A percentile compares a stretch with the other conserved stretches of the same genome.
These are phyloP conservation scores for Ampelomyces quisqualis DNA, from an alignment of 2,329 filamentous ascomycete genomes.

Conservation along the genomic window DNA sequence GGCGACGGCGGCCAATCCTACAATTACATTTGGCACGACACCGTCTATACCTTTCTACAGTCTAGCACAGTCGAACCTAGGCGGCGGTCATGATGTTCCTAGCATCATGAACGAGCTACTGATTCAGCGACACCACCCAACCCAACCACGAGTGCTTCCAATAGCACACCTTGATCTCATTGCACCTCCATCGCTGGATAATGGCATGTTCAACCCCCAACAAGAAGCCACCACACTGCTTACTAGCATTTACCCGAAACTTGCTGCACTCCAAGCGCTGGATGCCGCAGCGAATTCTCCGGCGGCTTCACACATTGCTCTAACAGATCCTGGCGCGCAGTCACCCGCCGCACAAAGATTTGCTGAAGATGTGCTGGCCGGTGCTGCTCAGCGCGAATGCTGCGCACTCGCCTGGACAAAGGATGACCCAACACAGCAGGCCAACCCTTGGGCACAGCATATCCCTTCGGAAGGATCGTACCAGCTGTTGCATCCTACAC, in stretches of 20 bases:
- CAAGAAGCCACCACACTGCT: constrained; percentile 37
- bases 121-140: constrained; percentile 44
- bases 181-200: constrained; percentile 39
- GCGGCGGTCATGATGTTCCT: constrained; percentile 54
- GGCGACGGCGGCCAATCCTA: constrained; percentile 47
- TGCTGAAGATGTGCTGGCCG: constrained; percentile 59
- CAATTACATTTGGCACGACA: constrained; percentile 65
- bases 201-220: constrained; percentile 26
- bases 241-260: constrained; percentile 50
- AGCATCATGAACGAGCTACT: constrained; percentile 46
- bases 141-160: constrained; percentile 42
- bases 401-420: constrained; percentile 68
- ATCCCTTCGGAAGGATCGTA: constrained; percentile 46
- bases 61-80: constrained; percentile 58
- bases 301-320: constrained; percentile 55
- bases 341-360: constrained; percentile 63
- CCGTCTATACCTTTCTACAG: constrained; percentile 71
- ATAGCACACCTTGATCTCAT: constrained; percentile 44
- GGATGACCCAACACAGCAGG: constrained; percentile 39
- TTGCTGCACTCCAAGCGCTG: constrained; percentile 50
- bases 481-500: constrained; percentile 48
- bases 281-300: constrained; percentile 50
- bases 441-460: constrained; percentile 42
- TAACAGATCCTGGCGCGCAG: constrained; percentile 67
- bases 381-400: constrained; percentile 67